Base-by-base conservation (phyloP, 2,329 filamentous ascomycete species). In the Harringtonia lauricola region DNA sequence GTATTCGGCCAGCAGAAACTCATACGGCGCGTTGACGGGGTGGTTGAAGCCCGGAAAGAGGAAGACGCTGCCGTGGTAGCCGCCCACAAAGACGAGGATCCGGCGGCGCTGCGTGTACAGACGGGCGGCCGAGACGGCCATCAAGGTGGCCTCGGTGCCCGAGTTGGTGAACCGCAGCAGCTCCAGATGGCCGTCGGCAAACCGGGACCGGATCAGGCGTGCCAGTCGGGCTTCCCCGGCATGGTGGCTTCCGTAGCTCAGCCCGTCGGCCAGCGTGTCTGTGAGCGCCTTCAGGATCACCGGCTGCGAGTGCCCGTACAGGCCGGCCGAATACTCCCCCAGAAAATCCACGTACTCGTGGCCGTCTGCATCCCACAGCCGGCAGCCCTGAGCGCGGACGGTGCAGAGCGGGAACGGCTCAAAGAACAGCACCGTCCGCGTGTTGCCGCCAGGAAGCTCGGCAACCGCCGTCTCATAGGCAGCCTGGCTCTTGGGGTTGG, bases 251-350 rank as follows among this genome's bases (percentile, higher is more conserved):
- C 79, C 74, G 15, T 75, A 64, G 47, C 68, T 79, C 45, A 77
- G 59, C 2, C 76, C 76, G 7, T 60, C 57, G 2, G 64, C 53
- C 3, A 77, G 53, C 1, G 69, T 64, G 7, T 62, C 50, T 12
- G 55, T 46, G 21, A 83, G 61, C 0, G 77, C 66, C 0, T 60
- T 51, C 3, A 65, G 55, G 43, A 85, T 73, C 2, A 62, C 51
- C 0, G 72, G 69, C 42, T 82, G 66, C 1, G 74, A 79, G 59
- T 85, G 80, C 0, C 81, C 80, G 53, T 75, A 83, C n/a, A 84
- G 64, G 2, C 74, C 77, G 2, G 80, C 80, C 0, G 75, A 76
- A 53, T 74, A 76, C 55, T 84, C 80, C 26, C 72, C 71, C 1
- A 79, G 62, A 5, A 83, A 64, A 51, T 84, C 79, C 14, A 69